Evolutionary conservation across 768 basidiomycete genomes (phyloP).

Genomic region (Tylopilus felleus): DNA sequence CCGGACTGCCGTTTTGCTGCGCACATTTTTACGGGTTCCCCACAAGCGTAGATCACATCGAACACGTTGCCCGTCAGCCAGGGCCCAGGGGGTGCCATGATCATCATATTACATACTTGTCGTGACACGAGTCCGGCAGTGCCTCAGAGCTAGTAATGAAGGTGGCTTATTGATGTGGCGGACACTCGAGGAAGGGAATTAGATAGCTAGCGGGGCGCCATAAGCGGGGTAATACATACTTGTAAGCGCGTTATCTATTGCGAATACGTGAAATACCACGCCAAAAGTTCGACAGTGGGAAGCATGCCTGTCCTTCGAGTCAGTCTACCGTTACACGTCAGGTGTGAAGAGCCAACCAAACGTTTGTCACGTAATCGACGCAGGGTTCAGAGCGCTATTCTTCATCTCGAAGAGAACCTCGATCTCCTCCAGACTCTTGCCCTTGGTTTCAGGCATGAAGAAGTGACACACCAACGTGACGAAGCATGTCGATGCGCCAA

Average conservation of each 20-base stretch:
- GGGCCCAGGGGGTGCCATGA: neutral
- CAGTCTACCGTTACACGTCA: neutral
- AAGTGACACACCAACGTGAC: constrained; percentile 37
- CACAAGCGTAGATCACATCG: neutral
- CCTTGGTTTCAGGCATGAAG: constrained; percentile 44
- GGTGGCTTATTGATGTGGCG: neutral
- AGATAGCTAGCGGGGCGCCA: neutral
- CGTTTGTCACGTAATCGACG: neutral
- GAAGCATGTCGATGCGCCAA: constrained; percentile 36
- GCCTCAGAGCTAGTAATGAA: neutral
- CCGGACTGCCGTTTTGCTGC: neutral
- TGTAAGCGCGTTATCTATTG: neutral
- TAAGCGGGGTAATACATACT: neutral
- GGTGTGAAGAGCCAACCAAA: neutral
- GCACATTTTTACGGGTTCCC: neutral
- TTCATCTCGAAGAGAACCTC: constrained; percentile 35
- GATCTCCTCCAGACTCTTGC: constrained; percentile 42
- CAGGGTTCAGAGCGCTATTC: neutral
- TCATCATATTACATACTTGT: neutral
- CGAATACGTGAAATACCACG: neutral
- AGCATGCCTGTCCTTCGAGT: neutral
- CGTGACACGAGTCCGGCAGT: neutral
- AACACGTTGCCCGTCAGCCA: constrained; percentile 9
- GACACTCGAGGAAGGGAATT: neutral
- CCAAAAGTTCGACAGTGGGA: neutral